A percentile compares a stretch with the other conserved stretches of the same genome.
phyloP scores from a whole-genome alignment of 2,329 filamentous ascomycete genomes.

The Clonostachys solani region DNA sequence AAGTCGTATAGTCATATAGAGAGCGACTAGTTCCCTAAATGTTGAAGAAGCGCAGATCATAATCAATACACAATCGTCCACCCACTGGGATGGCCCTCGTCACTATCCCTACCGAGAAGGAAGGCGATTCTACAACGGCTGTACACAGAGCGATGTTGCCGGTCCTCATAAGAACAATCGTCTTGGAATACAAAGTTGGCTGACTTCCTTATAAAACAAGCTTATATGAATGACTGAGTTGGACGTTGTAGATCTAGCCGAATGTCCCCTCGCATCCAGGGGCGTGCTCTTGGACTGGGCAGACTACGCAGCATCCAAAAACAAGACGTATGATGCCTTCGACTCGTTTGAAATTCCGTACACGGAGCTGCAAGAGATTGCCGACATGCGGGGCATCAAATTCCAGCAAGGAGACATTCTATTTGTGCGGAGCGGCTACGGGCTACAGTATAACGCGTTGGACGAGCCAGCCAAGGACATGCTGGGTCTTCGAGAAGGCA shows the following conservation, averaged over 20 bases:
- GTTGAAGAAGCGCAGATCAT: too few relatives aligned
- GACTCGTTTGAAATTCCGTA: conserved; percentile 27
- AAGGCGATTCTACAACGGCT: conserved; percentile 5
- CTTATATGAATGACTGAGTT: too few relatives aligned
- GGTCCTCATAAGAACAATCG: neutral
- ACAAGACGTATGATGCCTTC: conserved; percentile 1
- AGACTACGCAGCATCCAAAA: conserved; percentile 1
- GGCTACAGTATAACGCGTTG: conserved; percentile 10
- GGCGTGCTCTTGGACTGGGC: conserved; percentile 6
- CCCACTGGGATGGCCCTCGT: conserved; percentile 7
- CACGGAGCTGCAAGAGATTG: conserved; percentile 32
- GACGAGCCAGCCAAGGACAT: too few relatives aligned
- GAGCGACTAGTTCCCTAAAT: too few relatives aligned
- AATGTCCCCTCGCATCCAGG: conserved; percentile 4
- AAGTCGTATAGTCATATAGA: too few relatives aligned
- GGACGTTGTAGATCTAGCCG: too few relatives aligned
- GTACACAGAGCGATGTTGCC: conserved; percentile 1
- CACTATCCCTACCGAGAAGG: conserved; percentile 6
- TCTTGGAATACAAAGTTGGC: conserved; percentile 3
- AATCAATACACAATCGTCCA: conserved; percentile 5
- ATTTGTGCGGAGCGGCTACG: conserved; percentile 41
- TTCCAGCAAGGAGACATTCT: conserved; percentile 47
- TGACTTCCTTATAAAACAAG: neutral
- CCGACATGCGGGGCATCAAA: conserved; percentile 27
- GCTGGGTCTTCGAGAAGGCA: too few relatives aligned